Evolutionary conservation across 768 basidiomycete genomes (phyloP).

Genomic region (Boletus reticulatus): DNA sequence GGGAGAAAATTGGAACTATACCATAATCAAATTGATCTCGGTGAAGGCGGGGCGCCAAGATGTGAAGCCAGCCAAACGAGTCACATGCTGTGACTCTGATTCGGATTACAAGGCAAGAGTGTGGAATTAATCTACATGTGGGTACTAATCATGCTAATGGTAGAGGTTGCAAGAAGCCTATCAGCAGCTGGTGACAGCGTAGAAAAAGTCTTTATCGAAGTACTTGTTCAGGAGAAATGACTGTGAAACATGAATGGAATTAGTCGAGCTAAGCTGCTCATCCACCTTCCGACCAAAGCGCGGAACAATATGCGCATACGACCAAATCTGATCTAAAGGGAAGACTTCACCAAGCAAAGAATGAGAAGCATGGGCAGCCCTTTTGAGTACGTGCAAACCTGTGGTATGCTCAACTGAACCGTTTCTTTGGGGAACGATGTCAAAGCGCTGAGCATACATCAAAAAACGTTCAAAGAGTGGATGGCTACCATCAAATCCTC

Average conservation of each 20-base stretch:
- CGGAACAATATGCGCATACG: conserved; percentile 7
- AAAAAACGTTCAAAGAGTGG: not conserved
- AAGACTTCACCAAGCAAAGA: not conserved
- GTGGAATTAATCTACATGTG: too few relatives aligned
- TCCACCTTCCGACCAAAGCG: conserved; percentile 6
- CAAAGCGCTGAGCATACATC: not conserved
- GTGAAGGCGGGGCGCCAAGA: too few relatives aligned
- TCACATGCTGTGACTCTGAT: too few relatives aligned
- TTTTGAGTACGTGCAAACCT: conserved; percentile 5
- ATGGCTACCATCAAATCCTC: too few relatives aligned
- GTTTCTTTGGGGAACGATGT: not conserved
- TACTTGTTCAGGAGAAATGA: not conserved
- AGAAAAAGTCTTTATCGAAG: not conserved
- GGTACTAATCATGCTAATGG: too few relatives aligned
- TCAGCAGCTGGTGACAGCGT: too few relatives aligned
- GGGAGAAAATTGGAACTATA: too few relatives aligned
- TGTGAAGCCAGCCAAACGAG: too few relatives aligned
- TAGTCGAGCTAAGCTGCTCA: not conserved
- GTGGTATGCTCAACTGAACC: not conserved
- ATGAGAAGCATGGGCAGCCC: not conserved
- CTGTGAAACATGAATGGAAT: conserved; percentile 3
- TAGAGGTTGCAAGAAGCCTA: too few relatives aligned
- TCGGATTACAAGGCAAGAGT: too few relatives aligned
- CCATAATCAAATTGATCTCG: too few relatives aligned
- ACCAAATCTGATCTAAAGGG: conserved; percentile 6